Conservation (phyloP, 495 filamentous ascomycete species). For the Mytilinidion resinicola region DNA sequence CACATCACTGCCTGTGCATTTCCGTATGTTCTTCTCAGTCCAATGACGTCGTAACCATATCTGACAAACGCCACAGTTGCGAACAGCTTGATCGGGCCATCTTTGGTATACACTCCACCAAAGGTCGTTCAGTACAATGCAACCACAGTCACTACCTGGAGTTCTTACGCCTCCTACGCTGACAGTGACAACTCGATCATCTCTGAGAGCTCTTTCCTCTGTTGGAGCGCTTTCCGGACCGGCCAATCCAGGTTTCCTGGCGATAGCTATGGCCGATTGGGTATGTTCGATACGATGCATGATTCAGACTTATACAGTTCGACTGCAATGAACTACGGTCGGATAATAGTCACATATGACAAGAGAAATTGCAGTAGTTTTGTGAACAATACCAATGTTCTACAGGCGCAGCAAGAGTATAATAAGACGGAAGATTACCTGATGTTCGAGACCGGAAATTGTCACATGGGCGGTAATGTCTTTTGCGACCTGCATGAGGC, state of each 20-base stretch:
- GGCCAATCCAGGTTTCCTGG: constrained; percentile 9
- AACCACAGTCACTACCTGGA: neutral
- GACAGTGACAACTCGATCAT: neutral
- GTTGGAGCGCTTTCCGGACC: constrained; percentile 22
- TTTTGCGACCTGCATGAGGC: neutral
- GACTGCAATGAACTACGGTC: neutral
- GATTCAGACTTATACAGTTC: no score
- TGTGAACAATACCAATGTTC: constrained; percentile 4
- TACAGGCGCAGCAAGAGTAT: no score
- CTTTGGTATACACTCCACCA: constrained; percentile 11
- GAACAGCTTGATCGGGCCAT: constrained; percentile 21
- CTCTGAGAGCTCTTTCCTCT: constrained; percentile 5
- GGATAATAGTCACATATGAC: constrained; percentile 5
- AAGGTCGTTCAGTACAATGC: constrained; percentile 7
- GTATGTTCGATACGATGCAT: no score
- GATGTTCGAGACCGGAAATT: constrained; percentile 1
- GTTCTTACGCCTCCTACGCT: neutral
- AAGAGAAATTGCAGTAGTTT: constrained; percentile 14
- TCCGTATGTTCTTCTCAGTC: neutral
- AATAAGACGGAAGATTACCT: no score
- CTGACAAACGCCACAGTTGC: neutral
- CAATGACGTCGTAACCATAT: neutral
- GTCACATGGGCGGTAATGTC: constrained; percentile 4
- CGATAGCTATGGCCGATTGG: neutral
- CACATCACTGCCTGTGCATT: constrained; percentile 13